These are phyloP conservation scores for Boletus smithii DNA, from an alignment of 1,284 basidiomycete species.

Conservation along the genomic window DNA sequence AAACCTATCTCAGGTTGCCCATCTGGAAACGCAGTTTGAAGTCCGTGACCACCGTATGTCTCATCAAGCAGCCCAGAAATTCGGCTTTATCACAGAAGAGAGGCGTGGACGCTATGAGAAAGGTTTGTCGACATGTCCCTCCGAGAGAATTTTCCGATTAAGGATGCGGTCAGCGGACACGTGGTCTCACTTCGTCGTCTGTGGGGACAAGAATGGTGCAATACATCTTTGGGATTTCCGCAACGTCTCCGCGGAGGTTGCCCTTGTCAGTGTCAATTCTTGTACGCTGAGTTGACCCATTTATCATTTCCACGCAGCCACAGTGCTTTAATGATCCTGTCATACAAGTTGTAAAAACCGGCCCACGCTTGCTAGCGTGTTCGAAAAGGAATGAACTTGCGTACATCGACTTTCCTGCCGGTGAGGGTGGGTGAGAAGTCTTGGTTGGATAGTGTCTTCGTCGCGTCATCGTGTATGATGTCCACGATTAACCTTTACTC, in stretches of 20 bases:
- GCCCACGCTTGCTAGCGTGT: slow-evolving; percentile 35
- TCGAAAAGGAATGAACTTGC: slow-evolving; percentile 35
- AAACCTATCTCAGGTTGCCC: slow-evolving; percentile 38
- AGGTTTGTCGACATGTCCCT: slow-evolving; percentile 32
- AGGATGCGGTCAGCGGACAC: slow-evolving; percentile 27
- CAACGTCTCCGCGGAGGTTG: slow-evolving; percentile 29
- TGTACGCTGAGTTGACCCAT: not conserved
- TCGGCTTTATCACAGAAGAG: slow-evolving; percentile 41
- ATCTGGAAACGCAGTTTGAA: slow-evolving; percentile 53
- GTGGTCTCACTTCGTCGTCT: slow-evolving; percentile 38
- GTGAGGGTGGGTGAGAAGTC: not conserved
- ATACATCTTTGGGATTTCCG: slow-evolving; percentile 51
- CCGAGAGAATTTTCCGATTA: not conserved
- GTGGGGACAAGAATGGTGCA: slow-evolving; percentile 42
- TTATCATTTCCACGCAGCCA: slow-evolving; percentile 22
- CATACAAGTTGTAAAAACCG: slow-evolving; percentile 36
- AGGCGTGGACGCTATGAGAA: slow-evolving; percentile 43
- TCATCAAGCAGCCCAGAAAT: slow-evolving; percentile 37
- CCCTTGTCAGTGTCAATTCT: slow-evolving; percentile 27
- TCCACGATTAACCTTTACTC: not conserved
- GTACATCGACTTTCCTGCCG: slow-evolving; percentile 9
- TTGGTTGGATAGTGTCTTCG: not conserved
- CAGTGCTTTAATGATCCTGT: slow-evolving; percentile 39
- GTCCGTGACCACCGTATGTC: slow-evolving; percentile 45
- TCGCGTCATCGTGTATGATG: not conserved